Evolutionary conservation across 371 early-diverging fungal genomes (phyloP).

Genomic region (Actinomortierella ambigua): DNA sequence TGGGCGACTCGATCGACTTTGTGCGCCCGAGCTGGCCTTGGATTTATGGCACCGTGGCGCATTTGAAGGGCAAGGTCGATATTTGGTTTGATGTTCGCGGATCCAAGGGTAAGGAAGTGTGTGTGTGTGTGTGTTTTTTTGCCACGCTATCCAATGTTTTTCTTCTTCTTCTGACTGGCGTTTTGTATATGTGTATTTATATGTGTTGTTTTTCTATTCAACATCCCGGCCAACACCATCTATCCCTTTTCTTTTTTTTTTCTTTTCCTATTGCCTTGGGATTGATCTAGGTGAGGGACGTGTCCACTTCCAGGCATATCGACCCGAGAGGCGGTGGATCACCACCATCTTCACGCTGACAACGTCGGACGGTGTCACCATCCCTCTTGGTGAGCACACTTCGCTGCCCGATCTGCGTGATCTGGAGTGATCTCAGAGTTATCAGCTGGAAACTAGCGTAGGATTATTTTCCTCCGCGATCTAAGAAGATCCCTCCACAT

Average conservation of each 20-base stretch:
- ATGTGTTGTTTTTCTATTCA: too few relatives aligned
- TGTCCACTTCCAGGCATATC: constrained; percentile 37
- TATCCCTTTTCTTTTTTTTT: too few relatives aligned
- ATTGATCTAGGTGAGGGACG: constrained; percentile 22
- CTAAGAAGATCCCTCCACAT: too few relatives aligned
- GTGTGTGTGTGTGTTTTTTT: too few relatives aligned
- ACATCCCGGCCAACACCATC: too few relatives aligned
- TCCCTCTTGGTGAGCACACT: constrained; percentile 23
- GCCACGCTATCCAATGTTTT: too few relatives aligned
- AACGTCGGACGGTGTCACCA: constrained; percentile 36
- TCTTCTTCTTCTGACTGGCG: too few relatives aligned
- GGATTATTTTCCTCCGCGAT: too few relatives aligned
- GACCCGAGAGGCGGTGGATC: constrained; percentile 39
- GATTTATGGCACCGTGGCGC: constrained; percentile 71
- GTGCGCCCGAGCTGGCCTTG: constrained; percentile 63
- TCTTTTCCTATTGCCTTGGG: too few relatives aligned
- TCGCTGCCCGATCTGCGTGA: constrained; percentile 13
- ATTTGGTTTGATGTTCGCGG: constrained; percentile 64
- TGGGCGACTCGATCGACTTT: constrained; percentile 69
- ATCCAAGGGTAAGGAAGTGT: constrained; percentile 48
- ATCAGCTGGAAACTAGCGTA: too few relatives aligned
- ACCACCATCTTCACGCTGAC: constrained; percentile 42
- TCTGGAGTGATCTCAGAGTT: too few relatives aligned
- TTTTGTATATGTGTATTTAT: too few relatives aligned
- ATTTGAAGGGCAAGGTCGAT: constrained; percentile 69